Base-by-base conservation (phyloP, 306 rosid genomes). In the Cucumis cinereus region DNA sequence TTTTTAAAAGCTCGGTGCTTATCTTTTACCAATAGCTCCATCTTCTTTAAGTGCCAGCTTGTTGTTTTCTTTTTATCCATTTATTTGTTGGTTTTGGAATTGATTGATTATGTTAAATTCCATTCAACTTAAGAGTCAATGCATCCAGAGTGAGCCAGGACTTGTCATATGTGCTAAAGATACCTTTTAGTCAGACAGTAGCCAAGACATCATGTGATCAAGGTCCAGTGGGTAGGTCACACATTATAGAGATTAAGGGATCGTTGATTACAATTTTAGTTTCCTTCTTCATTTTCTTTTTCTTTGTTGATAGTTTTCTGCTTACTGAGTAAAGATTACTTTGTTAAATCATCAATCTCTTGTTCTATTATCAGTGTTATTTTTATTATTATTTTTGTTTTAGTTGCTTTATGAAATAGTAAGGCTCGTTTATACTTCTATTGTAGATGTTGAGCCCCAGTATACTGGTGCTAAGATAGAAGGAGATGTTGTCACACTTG, bases 391-490 rank as follows among this genome's bases (percentile, higher is more conserved):
- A 3, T 45, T 43, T 70, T 72, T 28, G 12, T 26, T 50, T 28
- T 72, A 52, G 19, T 26, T 49, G 59, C 47, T 52, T 50, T 52
- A 30, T 28, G 59, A 49, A 17, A 15, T 50, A 30, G 19, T 30
- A 30, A 30, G 16, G 10, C 60, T 50, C 0, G 10, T 72, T 60
- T 80, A 69, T 53, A 54, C 86, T 86, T 85, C 17, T 53, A 83
- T 85, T 63, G 77, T 87, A 95, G 99, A 92, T 66, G 99, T 95
- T 73, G 99, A 95, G 90, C 82, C 96, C 58, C 91, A 89, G 73
- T 95, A 95, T 77, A 79, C 96, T 4, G 98, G 99, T 76, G 97
- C 98, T 75, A 92, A 88, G 86, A 92, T 95, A 77, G 99, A 95
- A 63, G 99, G 96, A 35, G 97, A 95, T 63, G 88, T 84, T 79